phyloP scores from a whole-genome alignment of 495 filamentous ascomycete species.

The Letharia lupina region DNA sequence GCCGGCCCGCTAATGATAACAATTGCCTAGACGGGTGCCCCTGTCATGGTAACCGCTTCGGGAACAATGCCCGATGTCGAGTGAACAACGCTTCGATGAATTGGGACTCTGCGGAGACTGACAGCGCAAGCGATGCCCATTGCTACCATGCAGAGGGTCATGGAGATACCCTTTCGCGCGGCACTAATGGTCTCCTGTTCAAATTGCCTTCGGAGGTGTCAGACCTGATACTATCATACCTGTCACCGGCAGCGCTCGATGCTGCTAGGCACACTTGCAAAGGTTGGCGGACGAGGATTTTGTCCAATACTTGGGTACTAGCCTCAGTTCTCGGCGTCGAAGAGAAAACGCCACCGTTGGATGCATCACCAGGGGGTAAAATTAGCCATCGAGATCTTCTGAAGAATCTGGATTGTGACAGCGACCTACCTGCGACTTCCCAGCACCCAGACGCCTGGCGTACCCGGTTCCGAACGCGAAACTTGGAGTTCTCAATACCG shows the following conservation, averaged over 20 bases:
- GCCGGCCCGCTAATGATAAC: too few relatives aligned
- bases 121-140: not conserved
- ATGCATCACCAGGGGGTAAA: not conserved
- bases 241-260: constrained; percentile 18
- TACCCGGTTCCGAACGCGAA: constrained; percentile 6
- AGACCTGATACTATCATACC: constrained; percentile 11
- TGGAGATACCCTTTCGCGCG: not conserved
- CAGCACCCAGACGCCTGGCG: constrained; percentile 14
- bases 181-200: not conserved
- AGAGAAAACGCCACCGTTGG: not conserved
- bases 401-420: constrained; percentile 6
- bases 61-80: not conserved
- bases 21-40: not conserved
- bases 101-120: not conserved
- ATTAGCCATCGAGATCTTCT: constrained; percentile 4
- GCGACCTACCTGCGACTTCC: constrained; percentile 6
- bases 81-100: not conserved
- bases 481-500: not conserved
- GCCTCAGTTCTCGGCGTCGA: constrained; percentile 4
- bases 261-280: constrained; percentile 12
- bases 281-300: constrained; percentile 12
- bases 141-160: not conserved
- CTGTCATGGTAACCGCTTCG: not conserved
- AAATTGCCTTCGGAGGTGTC: constrained; percentile 6
- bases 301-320: constrained; percentile 10